Evolutionary conservation across 208 protist genomes (phyloP).

Genomic region (Crithidia thermophila): DNA sequence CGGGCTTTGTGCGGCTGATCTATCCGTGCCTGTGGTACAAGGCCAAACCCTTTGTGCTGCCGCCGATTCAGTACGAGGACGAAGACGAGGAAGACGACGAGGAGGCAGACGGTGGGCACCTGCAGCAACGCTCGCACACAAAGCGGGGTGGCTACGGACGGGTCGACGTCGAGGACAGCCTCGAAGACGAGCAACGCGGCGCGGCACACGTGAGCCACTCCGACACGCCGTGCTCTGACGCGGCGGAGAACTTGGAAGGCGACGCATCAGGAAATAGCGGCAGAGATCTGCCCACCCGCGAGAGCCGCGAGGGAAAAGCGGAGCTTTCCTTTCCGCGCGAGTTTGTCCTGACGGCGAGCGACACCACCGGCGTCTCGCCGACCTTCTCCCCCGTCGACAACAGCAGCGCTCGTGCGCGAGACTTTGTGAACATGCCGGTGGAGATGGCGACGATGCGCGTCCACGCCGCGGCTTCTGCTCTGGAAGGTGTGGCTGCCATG

Average conservation of each 20-base stretch:
- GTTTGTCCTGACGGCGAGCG: background rate
- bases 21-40: conserved; percentile 35
- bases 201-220: too few relatives aligned
- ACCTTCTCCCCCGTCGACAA: background rate
- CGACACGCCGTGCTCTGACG: too few relatives aligned
- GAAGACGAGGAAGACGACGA: conserved; percentile 26
- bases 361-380: background rate
- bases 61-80: conserved; percentile 24
- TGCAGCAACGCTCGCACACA: background rate
- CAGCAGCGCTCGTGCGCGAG: background rate
- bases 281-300: background rate
- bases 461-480: too few relatives aligned
- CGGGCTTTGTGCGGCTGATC: conserved; percentile 22
- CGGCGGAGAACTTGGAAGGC: too few relatives aligned
- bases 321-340: background rate
- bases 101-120: conserved; percentile 14
- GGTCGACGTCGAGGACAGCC: too few relatives aligned
- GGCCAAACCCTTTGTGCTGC: conserved; percentile 29
- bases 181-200: too few relatives aligned
- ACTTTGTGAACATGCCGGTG: background rate
- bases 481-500: background rate
- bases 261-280: background rate
- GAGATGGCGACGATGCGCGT: background rate
- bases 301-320: background rate
- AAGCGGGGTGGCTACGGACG: too few relatives aligned